Conservation (phyloP, 1,284 basidiomycete genomes). For the Rhodofomes roseus region DNA sequence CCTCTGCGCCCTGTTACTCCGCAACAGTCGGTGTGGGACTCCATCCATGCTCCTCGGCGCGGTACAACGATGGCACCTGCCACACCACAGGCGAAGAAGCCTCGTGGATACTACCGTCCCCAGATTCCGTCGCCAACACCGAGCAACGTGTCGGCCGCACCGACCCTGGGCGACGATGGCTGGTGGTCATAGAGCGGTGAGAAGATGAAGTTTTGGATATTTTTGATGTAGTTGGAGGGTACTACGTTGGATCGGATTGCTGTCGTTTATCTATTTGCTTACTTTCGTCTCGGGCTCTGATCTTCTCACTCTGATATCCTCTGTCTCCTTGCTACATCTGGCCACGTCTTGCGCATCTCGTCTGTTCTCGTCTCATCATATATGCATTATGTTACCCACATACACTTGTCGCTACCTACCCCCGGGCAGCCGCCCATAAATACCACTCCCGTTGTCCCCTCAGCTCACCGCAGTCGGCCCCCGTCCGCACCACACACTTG, state of each 20-base stretch:
- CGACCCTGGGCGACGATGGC: slow-evolving; percentile 67
- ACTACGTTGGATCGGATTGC: slow-evolving; percentile 4
- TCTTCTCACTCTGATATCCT: neutral
- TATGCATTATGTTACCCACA: slow-evolving; percentile 12
- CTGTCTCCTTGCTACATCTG: neutral
- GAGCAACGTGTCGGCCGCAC: slow-evolving; percentile 66
- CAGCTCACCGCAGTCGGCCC: slow-evolving; percentile 17
- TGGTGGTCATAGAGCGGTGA: slow-evolving; percentile 57
- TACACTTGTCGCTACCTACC: slow-evolving; percentile 6
- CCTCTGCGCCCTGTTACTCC: slow-evolving; percentile 40
- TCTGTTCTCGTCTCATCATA: slow-evolving; percentile 3
- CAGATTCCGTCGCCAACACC: slow-evolving; percentile 65
- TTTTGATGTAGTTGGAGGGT: slow-evolving; percentile 3
- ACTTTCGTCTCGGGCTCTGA: neutral
- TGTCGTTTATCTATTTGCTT: slow-evolving; percentile 2
- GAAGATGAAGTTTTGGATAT: neutral
- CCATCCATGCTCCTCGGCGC: slow-evolving; percentile 61
- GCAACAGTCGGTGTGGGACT: slow-evolving; percentile 63
- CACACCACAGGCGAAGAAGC: slow-evolving; percentile 35
- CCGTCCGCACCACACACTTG: neutral
- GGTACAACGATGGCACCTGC: slow-evolving; percentile 20
- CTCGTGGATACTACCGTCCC: slow-evolving; percentile 23
- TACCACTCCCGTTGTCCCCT: slow-evolving; percentile 13
- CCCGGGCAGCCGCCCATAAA: slow-evolving; percentile 11
- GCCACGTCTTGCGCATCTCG: neutral